Base-by-base conservation (phyloP, 345 rosid genomes). In the Schrenkiella parvula region DNA sequence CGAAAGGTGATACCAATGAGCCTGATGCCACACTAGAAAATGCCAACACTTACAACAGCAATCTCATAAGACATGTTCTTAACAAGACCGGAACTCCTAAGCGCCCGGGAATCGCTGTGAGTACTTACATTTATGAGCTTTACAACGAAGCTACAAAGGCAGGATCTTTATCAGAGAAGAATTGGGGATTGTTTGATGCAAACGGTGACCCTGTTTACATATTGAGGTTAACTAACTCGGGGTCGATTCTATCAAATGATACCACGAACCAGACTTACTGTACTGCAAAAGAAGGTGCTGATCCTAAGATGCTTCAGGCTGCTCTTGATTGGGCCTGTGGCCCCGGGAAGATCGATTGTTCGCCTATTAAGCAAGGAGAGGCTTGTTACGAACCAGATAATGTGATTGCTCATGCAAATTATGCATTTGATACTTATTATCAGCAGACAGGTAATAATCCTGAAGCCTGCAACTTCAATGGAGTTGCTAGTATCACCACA, bases 241-340 rank as follows among this genome's bases (percentile, higher is more conserved):
- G 96, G 0, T 75, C 82, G 1, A 77, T 87, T 66, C 78, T 89
- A 28, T 84, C 90, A 6, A 91, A 91, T 56, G 96, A 89, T 38
- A 91, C 97, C 0, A 87, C 93, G 0, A 91, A 91, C 73, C 93
- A 89, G 46, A 91, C 97, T 7, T 91, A 79, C 47, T 91, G 97
- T 76, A 80, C 88, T 44, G 90, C 91, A 0, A 85, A 64, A 80
- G 93, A 87, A 18, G 89, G 96, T 34, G 87, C 90, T 53, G 97
- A 91, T 66, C 81, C 84, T 1, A 89, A 91, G 84, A 87, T 86
- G 96, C 79, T 91, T 73, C 97, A 91, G 70, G 97, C 97, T 22
- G 96, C 88, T 48, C 78, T 91, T 52, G 97, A 91, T 58, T 91
- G 97, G 97, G 97, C 96, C 26, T 91, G 97, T 72, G 97, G 97